A percentile compares a stretch with the other conserved stretches of the same genome.
Evolutionary conservation across 805 yeast genomes (phyloP).

Genomic region (Torulaspora gathmanii): DNA sequence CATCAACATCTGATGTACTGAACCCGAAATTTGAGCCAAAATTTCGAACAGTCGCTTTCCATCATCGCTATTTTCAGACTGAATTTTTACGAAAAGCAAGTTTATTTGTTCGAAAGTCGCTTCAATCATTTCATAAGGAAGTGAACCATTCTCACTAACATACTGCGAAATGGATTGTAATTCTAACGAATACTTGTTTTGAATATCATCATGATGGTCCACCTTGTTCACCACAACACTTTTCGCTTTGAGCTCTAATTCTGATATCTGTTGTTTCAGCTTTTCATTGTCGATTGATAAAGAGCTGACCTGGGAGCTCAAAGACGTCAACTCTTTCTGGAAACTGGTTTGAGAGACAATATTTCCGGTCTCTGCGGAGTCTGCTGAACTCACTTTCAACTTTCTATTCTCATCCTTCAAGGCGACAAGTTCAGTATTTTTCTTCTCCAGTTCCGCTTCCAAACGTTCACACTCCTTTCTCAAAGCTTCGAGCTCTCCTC

Average conservation of each 20-base stretch:
- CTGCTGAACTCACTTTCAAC: conserved; percentile 1
- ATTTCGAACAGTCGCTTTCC: conserved; percentile 24
- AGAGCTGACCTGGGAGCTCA: conserved; percentile 26
- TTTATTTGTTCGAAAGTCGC: conserved; percentile 10
- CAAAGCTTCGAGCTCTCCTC: conserved; percentile 13
- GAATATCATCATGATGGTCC: not conserved
- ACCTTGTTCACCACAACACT: not conserved
- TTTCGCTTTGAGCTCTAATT: conserved; percentile 46
- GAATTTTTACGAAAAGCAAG: conserved; percentile 11
- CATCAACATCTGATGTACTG: conserved; percentile 19
- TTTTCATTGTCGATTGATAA: conserved; percentile 34
- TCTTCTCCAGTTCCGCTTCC: conserved; percentile 14
- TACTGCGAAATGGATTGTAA: conserved; percentile 11
- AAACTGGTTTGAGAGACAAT: conserved; percentile 16
- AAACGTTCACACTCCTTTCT: conserved; percentile 21
- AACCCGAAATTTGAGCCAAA: conserved; percentile 25
- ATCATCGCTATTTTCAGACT: conserved; percentile 8
- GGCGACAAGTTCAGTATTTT: conserved; percentile 18
- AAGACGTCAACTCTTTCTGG: conserved; percentile 25
- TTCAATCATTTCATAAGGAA: conserved; percentile 17
- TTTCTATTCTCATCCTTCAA: conserved; percentile 10
- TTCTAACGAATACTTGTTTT: conserved; percentile 9
- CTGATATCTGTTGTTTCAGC: conserved; percentile 38
- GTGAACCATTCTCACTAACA: conserved; percentile 16
- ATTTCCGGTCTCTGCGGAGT: conserved; percentile 1